Evolutionary conservation across 2,329 filamentous ascomycete genomes (phyloP), one percentile per base, ranked within the genome.

Genomic region (Diaporthe sp.): DNA sequence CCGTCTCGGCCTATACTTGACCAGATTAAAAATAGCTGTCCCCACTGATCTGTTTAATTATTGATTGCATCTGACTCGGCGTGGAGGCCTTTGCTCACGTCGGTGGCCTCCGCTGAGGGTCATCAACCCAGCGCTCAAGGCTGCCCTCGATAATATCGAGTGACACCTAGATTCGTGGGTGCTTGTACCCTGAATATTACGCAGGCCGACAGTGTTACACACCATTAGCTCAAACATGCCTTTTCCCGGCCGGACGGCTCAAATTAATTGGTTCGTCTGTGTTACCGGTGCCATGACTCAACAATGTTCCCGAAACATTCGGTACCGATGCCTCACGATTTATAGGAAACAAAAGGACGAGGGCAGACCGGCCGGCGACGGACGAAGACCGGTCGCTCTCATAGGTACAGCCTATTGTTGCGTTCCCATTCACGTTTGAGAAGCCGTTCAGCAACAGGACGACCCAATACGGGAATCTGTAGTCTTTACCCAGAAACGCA

Each of bases 1-100:
- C 25, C 5, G 1, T 65, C 39, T 46, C 15, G 9, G n/a, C 25
- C 25, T 46, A 44, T 46, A 55, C 46, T 42, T 39, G 65, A 28
- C 15, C 34, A 55, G 15, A 42, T 39, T 39, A 42, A 70, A 70
- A 70, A 55, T 55, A 55, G 49, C 46, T 10, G 19, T 39, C 65
- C 34, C 65, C 65, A 70, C 65, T 55, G 65, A 70, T 55, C 34
- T 68, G 65, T 68, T 25, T 39, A 34, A 39, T 10, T 34, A 39
- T 53, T 37, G 31, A 53, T 39, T 51, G 46, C 46, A 28, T 22
- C 46, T 55, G 65, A 70, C 46, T 70, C 65, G 49, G 31, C 4
- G 25, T 68, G 12, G 13, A 68, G 22, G 2, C 37, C 37, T 53
- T 34, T 39, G 22, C 34, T 68, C 46, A 12, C 8, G 22, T 17